Base-by-base conservation (phyloP, 352 stramenopile species). In the Plasmopara muralis region DNA sequence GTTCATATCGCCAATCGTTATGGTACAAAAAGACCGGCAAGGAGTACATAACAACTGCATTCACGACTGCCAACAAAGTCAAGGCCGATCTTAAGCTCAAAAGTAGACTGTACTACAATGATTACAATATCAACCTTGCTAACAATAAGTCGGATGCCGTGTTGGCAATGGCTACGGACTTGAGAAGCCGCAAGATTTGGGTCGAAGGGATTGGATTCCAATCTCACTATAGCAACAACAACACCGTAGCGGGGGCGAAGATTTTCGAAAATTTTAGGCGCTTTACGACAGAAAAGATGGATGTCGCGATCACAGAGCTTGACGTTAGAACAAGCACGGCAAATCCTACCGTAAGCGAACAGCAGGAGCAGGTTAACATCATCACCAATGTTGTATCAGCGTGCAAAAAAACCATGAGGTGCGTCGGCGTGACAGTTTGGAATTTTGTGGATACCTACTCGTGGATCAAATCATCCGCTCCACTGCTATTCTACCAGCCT, bases 11-110 rank as follows among this genome's bases (percentile, higher is more conserved):
- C 6, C 31, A 64, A 40, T 71, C 63, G 0, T 71, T 72, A 28
- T 72, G 64, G 64, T 72, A 66, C 51, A 62, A 67, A 20, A 68
- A 66, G 60, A 62, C 52, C 4, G 64, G 64, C 30, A 60, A 58
- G 18, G 64, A 72, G 9, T 72, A 68, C 48, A 68, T 72, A 35
- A 34, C 40, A 9, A 45, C 44, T 13, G 64, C 64, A 18, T 72
- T 61, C 51, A 57, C 57, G 15, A 63, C 64, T 40, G 64, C 64
- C n/a, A 65, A 58, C 28, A 48, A 53, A 42, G 59, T 68, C 35
- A 72, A 68, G 57, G 30, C 33, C 12, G 43, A 66, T n/a, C 55
- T 68, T 18, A 55, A 53, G 3, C 39, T 68, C 13, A 47, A 49
- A 34, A 30, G 43, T 18, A 47, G 42, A 45, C 28, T 68, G 16